These are phyloP conservation scores for Silene coronaria DNA, from an alignment of 179 eudicot genomes.

Conservation along the genomic window DNA sequence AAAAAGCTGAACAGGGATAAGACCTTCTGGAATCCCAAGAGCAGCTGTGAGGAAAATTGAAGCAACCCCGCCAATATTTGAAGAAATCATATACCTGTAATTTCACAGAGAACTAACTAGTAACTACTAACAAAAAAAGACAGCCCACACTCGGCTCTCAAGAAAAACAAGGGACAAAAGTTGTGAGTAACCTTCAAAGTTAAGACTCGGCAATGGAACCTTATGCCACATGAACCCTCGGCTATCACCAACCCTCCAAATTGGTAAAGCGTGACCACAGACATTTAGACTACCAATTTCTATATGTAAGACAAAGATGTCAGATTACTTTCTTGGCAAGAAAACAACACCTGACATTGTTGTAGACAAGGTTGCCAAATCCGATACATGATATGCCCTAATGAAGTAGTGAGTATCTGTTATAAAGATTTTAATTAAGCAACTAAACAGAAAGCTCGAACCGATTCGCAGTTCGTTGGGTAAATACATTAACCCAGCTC, in stretches of 20 bases:
- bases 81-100: conserved; percentile 92
- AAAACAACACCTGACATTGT: neutral
- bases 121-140: neutral
- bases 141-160: neutral
- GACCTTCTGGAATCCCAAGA: conserved; percentile 91
- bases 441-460: too few relatives aligned
- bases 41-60: conserved; percentile 90
- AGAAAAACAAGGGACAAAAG: neutral
- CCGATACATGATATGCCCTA: too few relatives aligned
- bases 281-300: too few relatives aligned
- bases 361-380: neutral
- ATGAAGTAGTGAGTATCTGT: too few relatives aligned
- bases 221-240: too few relatives aligned
- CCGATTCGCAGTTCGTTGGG: too few relatives aligned
- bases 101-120: conserved; percentile 12
- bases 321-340: neutral
- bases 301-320: too few relatives aligned
- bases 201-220: neutral
- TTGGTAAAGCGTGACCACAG: too few relatives aligned
- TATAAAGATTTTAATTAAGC: too few relatives aligned
- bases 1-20: conserved; percentile 95
- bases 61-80: conserved; percentile 97
- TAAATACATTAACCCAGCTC: too few relatives aligned
- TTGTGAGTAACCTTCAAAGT: neutral
- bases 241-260: too few relatives aligned